phyloP scores from a whole-genome alignment of 306 rosid genomes.

The Glycine tomentella region DNA sequence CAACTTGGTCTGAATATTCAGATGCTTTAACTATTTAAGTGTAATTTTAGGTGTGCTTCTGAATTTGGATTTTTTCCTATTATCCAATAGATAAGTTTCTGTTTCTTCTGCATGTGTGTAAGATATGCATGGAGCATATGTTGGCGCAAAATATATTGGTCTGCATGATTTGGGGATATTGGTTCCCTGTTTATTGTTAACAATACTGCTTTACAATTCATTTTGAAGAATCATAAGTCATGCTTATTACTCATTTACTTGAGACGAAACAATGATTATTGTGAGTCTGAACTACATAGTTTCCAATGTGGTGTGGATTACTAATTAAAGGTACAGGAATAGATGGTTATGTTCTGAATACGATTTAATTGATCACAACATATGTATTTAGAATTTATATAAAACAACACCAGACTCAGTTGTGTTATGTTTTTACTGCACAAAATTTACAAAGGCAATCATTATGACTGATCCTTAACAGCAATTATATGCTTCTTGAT shows the following conservation, averaged over 20 bases:
- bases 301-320: slow-evolving; percentile 4
- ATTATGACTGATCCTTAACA: slow-evolving; percentile 48
- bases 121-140: not conserved
- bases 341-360: slow-evolving; percentile 23
- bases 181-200: slow-evolving; percentile 1
- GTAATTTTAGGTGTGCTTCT: not conserved
- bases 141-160: not conserved
- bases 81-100: not conserved
- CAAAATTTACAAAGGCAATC: slow-evolving; percentile 57
- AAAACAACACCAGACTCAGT: slow-evolving; percentile 43
- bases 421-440: slow-evolving; percentile 51
- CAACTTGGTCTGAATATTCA: slow-evolving; percentile 5
- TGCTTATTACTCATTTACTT: not conserved
- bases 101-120: not conserved
- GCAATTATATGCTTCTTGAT: slow-evolving; percentile 43
- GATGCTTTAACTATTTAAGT: slow-evolving; percentile 24
- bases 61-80: slow-evolving; percentile 21
- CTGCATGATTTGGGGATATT: slow-evolving; percentile 26
- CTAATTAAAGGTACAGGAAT: slow-evolving; percentile 9
- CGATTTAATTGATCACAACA: slow-evolving; percentile 32
- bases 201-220: not conserved
- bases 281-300: slow-evolving; percentile 21
- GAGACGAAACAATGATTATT: slow-evolving; percentile 3
- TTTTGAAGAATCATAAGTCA: slow-evolving; percentile 13
- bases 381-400: slow-evolving; percentile 34